A percentile compares a stretch with the other conserved stretches of the same genome.
These are phyloP conservation scores for Fusarium dimerum DNA, from an alignment of 2,329 filamentous ascomycete genomes.

Conservation along the genomic window DNA sequence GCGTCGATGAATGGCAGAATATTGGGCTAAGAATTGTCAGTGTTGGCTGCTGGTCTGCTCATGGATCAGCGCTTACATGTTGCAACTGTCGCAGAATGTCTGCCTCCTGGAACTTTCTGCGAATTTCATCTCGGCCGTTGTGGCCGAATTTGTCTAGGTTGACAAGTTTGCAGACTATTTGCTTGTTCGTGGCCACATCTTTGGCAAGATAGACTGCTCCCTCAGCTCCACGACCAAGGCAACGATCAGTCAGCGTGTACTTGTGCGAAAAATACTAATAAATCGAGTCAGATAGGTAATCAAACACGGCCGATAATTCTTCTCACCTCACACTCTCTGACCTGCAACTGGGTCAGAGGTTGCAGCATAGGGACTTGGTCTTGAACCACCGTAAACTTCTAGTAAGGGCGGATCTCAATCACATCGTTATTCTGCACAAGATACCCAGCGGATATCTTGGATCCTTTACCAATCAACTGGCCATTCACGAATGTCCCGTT, in stretches of 20 bases:
- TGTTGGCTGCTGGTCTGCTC: slow-evolving; percentile 10
- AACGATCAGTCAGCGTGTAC: slow-evolving; percentile 36
- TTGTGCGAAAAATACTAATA: slow-evolving; percentile 35
- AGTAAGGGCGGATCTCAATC: slow-evolving; percentile 43
- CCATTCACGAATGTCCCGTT: slow-evolving; percentile 57
- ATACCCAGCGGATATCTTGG: slow-evolving; percentile 42
- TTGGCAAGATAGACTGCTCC: slow-evolving; percentile 41
- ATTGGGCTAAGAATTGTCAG: slow-evolving; percentile 48
- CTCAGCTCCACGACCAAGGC: slow-evolving; percentile 41
- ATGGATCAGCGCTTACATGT: slow-evolving; percentile 46
- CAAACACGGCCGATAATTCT: too few species aligned
- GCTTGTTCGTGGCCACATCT: slow-evolving; percentile 53
- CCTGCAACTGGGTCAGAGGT: slow-evolving; percentile 33
- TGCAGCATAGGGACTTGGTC: slow-evolving; percentile 21
- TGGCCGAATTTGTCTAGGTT: slow-evolving; percentile 42
- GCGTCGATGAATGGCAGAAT: slow-evolving; percentile 54
- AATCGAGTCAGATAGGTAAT: background rate
- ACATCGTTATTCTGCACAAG: slow-evolving; percentile 53
- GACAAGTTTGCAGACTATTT: slow-evolving; percentile 70
- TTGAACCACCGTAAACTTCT: slow-evolving; percentile 39
- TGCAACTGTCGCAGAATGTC: slow-evolving; percentile 48
- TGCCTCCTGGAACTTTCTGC: slow-evolving; percentile 47
- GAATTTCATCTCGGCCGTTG: slow-evolving; percentile 30
- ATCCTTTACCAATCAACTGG: slow-evolving; percentile 42
- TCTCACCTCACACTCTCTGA: slow-evolving; percentile 35